Percentiles rank a stretch among this genome's conserved stretches.
phyloP scores from a whole-genome alignment of 1,284 basidiomycete species.

The Ustilago loliicola region DNA sequence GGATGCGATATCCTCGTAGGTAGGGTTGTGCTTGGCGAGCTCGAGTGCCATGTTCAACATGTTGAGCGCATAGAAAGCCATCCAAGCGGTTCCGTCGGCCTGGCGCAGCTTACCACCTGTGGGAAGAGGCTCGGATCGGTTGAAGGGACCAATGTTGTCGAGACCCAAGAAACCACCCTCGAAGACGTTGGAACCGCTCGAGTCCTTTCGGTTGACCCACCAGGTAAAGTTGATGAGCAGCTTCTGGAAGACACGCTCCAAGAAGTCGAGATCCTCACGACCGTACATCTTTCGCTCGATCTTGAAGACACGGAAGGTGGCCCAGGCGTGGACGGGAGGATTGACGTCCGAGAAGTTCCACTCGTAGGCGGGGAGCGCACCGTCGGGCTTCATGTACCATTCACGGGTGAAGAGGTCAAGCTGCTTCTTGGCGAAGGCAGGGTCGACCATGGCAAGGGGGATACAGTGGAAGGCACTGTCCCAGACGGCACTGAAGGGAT shows the following conservation, averaged over 20 bases:
- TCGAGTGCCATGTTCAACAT: slow-evolving; percentile 98
- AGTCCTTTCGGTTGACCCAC: slow-evolving; percentile 99
- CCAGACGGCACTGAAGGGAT: slow-evolving; percentile 74
- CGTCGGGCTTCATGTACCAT: slow-evolving; percentile 98
- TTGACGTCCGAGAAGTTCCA: slow-evolving; percentile 99
- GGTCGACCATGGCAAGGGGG: slow-evolving; percentile 93
- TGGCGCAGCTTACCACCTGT: slow-evolving; percentile 87
- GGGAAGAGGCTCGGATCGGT: slow-evolving; percentile 94
- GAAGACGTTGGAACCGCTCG: slow-evolving; percentile 93
- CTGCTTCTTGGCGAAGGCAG: slow-evolving; percentile 96
- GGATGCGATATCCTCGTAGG: slow-evolving; percentile 99
- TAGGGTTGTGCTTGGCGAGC: slow-evolving; percentile 94
- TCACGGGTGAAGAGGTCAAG: slow-evolving; percentile 94
- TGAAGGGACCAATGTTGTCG: slow-evolving; percentile 98
- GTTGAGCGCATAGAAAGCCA: slow-evolving; percentile 97
- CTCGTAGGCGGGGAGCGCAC: slow-evolving; percentile 97
- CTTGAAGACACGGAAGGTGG: slow-evolving; percentile 73
- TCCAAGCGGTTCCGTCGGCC: slow-evolving; percentile 98
- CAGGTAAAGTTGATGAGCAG: slow-evolving; percentile 96
- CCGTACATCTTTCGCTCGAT: slow-evolving; percentile 96
- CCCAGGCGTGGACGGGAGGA: slow-evolving; percentile 96
- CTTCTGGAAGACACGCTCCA: slow-evolving; percentile 98
- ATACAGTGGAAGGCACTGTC: slow-evolving; percentile 99
- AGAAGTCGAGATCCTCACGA: slow-evolving; percentile 88
- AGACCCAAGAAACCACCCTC: slow-evolving; percentile 97